Base-by-base conservation (phyloP, 805 yeast genomes). In the Clavispora phyllophila region DNA sequence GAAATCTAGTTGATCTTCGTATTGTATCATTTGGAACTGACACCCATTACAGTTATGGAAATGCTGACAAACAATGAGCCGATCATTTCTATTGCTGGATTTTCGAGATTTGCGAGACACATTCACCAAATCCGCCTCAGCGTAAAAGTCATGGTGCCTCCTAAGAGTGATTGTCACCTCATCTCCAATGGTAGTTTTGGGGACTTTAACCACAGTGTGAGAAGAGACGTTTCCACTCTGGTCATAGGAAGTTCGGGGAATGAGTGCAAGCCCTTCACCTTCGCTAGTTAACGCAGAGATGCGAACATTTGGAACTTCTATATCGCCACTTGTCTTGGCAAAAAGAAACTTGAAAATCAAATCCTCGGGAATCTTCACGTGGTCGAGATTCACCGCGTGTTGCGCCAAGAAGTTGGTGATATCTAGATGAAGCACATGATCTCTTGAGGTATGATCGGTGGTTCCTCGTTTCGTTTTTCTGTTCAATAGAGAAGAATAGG, bases 41-140 rank as follows among this genome's bases (percentile, higher is more conserved):
- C 76, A 72, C 2, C 76, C 76, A 36, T 57, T 50, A 42, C 76
- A 72, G 24, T 44, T 48, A 9, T 59, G 48, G 44, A 72, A 72
- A 32, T 67, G 60, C 9, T 54, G 48, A 44, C 76, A 72, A 4
- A 56, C 44, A 2, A 65, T 50, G 14, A 64, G 50, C 12, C 44
- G 28, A 33, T 66, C 59, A 19, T 61, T 54, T 36, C 72, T 50
- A 9, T 23, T 36, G 17, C 48, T 44, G 6, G n/a, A 36, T 17
- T 33, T 39, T 10, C 27, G 33, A 5, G 48, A 41, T 5, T 26
- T 37, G 7, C 42, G 47, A 1, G 56, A 37, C 1, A 66, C 49
- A 14, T 50, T 41, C 4, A 61, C 14, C 9, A 66, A 42, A 10
- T 45, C 51, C 0, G 61, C 62, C 31, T 71, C 76, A 0, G 65